Base-by-base conservation (phyloP, 495 filamentous ascomycete species). In the Hypoxylon trugodes region DNA sequence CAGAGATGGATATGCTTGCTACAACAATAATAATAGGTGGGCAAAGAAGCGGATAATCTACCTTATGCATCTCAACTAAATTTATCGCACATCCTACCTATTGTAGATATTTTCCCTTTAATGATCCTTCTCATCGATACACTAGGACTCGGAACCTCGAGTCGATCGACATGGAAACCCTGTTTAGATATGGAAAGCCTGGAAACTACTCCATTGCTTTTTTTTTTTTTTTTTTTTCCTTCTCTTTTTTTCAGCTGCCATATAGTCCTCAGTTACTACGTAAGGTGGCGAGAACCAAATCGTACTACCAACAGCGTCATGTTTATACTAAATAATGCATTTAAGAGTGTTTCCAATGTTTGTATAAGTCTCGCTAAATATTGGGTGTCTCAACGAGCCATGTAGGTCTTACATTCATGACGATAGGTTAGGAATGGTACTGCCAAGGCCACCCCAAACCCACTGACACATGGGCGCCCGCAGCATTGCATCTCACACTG, bases 381-480 rank as follows among this genome's bases (percentile, higher is more conserved):
- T 41, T 43, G 33, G 36, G 49, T 35, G 50, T 41, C 59, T 43
- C 26, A 32, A 3, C 18, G 21, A 18, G 38, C 12, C n/a, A 19
- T 7, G 15, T 19, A 19, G 12, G 45, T 25, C 30, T 38, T 15
- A 10, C 32, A 25, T 24, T 47, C 22, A 42, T 35, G 32, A 13
- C 19, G 18, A 38, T 6, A 42, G 28, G 26, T 40, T 19, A 46
- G 19, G 41, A 51, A 51, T 47, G 37, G 37, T 52, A 38, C 38
- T 50, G 63, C 63, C 63, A 66, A 66, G 63, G 32, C 52, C 37
- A 46, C 53, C 36, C 52, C 19, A 57, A 50, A 38, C 37, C 35
- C 49, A 49, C 47, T 66, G 63, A 66, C 63, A 66, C 56, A 66
- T 66, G 63, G 63, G 57, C 57, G 57, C 63, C 46, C 61, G 57